These are phyloP conservation scores for Ploettnerulaceae sp. DNA, from an alignment of 2,329 filamentous ascomycete genomes.

Conservation along the genomic window DNA sequence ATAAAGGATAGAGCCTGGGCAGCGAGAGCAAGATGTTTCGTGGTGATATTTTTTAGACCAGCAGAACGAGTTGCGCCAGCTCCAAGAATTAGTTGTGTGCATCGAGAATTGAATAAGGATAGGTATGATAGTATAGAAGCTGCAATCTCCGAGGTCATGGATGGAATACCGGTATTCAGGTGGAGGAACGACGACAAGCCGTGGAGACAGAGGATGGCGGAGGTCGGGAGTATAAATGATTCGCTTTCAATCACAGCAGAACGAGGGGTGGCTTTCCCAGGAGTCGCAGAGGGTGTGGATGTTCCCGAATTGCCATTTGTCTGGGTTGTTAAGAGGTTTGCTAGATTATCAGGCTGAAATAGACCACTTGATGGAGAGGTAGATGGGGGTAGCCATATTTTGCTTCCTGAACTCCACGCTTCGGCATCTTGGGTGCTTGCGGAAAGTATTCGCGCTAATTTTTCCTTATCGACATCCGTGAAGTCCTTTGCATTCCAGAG, in stretches of 20 bases:
- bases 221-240: slow-evolving; percentile 78
- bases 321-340: slow-evolving; percentile 11
- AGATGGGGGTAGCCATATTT: slow-evolving; percentile 48
- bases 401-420: slow-evolving; percentile 53
- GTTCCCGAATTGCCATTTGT: slow-evolving; percentile 38
- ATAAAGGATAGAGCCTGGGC: slow-evolving; percentile 87
- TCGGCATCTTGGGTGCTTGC: slow-evolving; percentile 66
- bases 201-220: slow-evolving; percentile 73
- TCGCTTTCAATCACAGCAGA: slow-evolving; percentile 79
- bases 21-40: slow-evolving; percentile 87
- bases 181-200: slow-evolving; percentile 80
- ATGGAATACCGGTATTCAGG: slow-evolving; percentile 79
- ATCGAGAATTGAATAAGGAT: slow-evolving; percentile 90
- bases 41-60: slow-evolving; percentile 92
- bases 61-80: slow-evolving; percentile 86
- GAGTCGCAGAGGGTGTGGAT: slow-evolving; percentile 17
- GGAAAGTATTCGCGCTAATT: slow-evolving; percentile 61
- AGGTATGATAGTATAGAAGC: slow-evolving; percentile 77
- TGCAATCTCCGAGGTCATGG: slow-evolving; percentile 80
- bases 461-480: slow-evolving; percentile 51
- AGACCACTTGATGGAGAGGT: slow-evolving; percentile 18
- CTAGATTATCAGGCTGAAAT: slow-evolving; percentile 14
- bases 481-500: slow-evolving; percentile 78
- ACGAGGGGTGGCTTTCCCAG: slow-evolving; percentile 57
- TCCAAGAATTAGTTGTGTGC: slow-evolving; percentile 92